Evolutionary conservation across 371 early-diverging fungal species (phyloP), one percentile per base, ranked within the genome.

Genomic region (Mucor mucedo): DNA sequence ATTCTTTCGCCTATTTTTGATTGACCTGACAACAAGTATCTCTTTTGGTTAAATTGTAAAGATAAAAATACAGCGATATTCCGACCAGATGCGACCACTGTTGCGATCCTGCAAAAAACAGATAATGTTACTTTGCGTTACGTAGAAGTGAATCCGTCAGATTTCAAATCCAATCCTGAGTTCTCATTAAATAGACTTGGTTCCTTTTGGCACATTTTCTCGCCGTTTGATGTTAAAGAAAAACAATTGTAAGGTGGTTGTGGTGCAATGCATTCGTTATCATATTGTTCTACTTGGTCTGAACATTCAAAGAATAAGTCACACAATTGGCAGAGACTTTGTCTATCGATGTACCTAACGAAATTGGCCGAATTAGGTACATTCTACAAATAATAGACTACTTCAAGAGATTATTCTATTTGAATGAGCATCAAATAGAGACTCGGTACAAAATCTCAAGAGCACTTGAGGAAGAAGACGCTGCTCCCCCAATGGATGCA

Each of bases 101-200:
- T 56, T 28, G 56, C 45, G 66, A 13, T 66, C 21, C 66, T 41
- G 38, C 66, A 60, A 52, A 66, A 66, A 60, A 61, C 61, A 49
- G 56, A 66, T 44, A 60, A 21, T 60, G 38, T 60, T 0, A 60
- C 66, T 28, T 66, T 66, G 28, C 57, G 61, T 2, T 66, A 66
- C 52, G 57, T 61, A 39, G 57, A 66, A 66, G 56, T 66, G 38
- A 61, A 66, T 10, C 58, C 61, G 10, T 21, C 38, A 61, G 57
- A 61, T 53, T 40, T 61, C 27, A 30, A 60, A 65, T 60, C 57
- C 40, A 16, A 66, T 66, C 14, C n/a, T 28, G 62, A 66, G 44
- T 61, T 66, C 35, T 57, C 56, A 3, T 66, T 66, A n/a, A 60
- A n/a, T 66, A 47, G 66, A 60, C 61, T 56, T 61, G 66, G 52